A percentile compares a stretch with the other conserved stretches of the same genome.
Conservation (phyloP, 2,329 filamentous ascomycete species). For the Meredithiella fracta region DNA sequence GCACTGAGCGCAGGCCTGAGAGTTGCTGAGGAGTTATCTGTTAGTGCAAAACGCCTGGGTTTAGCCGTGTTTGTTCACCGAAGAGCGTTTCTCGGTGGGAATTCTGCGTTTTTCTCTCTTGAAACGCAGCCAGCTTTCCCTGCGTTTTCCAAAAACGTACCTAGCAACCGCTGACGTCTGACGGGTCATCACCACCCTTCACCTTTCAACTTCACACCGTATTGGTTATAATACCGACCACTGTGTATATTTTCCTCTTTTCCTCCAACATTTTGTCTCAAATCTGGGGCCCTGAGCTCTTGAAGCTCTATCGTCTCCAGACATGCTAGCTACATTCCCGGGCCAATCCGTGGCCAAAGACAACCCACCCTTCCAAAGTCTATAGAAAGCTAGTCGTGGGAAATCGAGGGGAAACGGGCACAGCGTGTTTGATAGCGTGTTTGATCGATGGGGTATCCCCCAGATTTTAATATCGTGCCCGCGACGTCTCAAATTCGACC, state of each 20-base stretch:
- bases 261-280: conserved; percentile 1
- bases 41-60: neutral
- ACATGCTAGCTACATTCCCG: neutral
- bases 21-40: conserved; percentile 6
- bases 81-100: neutral
- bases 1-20: conserved; percentile 1
- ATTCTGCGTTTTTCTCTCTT: too few relatives aligned
- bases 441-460: neutral
- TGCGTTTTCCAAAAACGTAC: neutral
- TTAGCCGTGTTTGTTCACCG: neutral
- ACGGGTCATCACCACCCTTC: neutral
- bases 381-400: neutral
- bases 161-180: too few relatives aligned
- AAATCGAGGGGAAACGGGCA: neutral
- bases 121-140: neutral
- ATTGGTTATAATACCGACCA: neutral
- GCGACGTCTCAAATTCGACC: neutral
- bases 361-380: neutral
- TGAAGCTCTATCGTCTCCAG: neutral
- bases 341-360: neutral
- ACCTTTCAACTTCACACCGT: neutral
- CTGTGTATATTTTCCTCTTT: neutral
- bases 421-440: neutral
- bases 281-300: neutral
- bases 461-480: neutral